Conservation (phyloP, 2,329 filamentous ascomycete species). For the Aureobasidium subglaciale region DNA sequence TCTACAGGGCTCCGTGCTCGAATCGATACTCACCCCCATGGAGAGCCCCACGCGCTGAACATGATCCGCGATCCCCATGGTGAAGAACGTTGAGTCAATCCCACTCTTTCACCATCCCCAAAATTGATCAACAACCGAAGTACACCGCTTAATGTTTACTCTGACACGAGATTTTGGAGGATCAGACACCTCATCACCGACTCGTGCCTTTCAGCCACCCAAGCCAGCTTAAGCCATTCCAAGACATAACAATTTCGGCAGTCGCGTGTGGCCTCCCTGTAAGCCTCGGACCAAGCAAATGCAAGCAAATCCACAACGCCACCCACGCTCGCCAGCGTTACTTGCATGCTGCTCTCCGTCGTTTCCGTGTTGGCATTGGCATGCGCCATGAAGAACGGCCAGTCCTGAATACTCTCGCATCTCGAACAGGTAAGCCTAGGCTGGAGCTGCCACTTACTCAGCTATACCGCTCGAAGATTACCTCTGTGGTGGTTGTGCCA, state of each 20-base stretch:
- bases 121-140: constrained; percentile 3
- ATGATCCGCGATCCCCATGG: constrained; percentile 5
- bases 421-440: not conserved
- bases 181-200: constrained; percentile 5
- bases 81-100: not conserved
- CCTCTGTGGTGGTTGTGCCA: not conserved
- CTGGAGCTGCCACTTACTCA: not conserved
- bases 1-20: constrained; percentile 1
- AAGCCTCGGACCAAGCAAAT: constrained; percentile 8
- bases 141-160: constrained; percentile 8
- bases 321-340: constrained; percentile 11
- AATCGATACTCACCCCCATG: not conserved
- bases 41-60: constrained; percentile 7
- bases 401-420: not conserved
- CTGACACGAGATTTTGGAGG: not conserved
- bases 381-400: not conserved
- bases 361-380: not conserved
- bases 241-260: constrained; percentile 13
- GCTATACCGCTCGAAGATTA: not conserved
- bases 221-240: not conserved
- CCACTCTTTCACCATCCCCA: not conserved
- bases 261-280: not conserved
- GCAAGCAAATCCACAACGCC: constrained; percentile 8
- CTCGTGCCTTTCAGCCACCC: constrained; percentile 8
- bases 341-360: not conserved